phyloP scores from a whole-genome alignment of 148 eudicot genomes.

The Chenopodium quinoa region DNA sequence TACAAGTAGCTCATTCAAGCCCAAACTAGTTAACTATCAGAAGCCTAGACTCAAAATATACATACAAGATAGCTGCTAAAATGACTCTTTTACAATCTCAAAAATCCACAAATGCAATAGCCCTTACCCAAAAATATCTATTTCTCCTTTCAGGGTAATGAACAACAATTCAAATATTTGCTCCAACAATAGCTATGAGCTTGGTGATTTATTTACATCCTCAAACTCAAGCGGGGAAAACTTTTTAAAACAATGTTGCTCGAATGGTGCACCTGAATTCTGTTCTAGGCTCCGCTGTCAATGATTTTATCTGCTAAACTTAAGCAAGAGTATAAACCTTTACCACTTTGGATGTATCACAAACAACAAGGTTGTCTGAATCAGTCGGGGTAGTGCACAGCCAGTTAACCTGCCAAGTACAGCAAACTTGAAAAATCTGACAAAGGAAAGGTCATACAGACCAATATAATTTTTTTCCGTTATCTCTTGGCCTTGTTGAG shows the following conservation, averaged over 20 bases:
- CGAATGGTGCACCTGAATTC: neutral
- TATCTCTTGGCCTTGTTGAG: neutral
- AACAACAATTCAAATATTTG: neutral
- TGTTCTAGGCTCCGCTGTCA: conserved; percentile 1
- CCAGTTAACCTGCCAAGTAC: conserved; percentile 76
- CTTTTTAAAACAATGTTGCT: too few species aligned
- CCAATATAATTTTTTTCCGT: neutral
- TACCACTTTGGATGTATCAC: conserved; percentile 92
- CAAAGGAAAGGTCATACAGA: neutral
- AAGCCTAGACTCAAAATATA: neutral
- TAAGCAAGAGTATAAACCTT: conserved; percentile 75
- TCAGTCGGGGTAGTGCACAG: conserved; percentile 90
- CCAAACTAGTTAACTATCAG: neutral
- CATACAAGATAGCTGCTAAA: neutral
- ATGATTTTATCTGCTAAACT: conserved; percentile 4
- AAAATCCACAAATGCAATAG: too few species aligned
- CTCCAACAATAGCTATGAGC: neutral
- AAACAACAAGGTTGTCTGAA: conserved; percentile 84
- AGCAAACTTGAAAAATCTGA: neutral
- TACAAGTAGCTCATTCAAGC: too few species aligned
- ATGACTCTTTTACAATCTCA: neutral
- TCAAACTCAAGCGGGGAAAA: neutral
- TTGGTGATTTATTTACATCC: neutral
- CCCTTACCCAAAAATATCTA: neutral
- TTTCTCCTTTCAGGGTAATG: neutral